phyloP scores from a whole-genome alignment of 805 yeast genomes.

The Maudiozyma saulgeensis region DNA sequence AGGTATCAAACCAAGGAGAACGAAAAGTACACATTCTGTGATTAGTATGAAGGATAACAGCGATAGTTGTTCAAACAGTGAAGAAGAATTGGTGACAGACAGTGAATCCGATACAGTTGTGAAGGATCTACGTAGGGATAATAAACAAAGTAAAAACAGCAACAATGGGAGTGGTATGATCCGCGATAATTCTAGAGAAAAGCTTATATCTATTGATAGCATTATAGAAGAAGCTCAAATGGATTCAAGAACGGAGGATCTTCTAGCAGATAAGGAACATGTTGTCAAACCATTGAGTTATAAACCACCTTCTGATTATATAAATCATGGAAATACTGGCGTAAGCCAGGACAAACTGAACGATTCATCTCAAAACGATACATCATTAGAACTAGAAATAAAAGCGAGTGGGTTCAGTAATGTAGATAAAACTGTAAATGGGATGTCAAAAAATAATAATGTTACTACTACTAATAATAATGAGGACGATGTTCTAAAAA shows the following conservation, averaged over 20 bases:
- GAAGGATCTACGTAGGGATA: background rate
- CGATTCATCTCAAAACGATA: background rate
- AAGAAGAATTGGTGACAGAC: constrained; percentile 34
- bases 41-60: constrained; percentile 18
- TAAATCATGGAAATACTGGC: background rate
- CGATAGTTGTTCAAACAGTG: constrained; percentile 10
- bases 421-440: background rate
- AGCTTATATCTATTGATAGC: constrained; percentile 31
- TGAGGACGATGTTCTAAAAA: background rate
- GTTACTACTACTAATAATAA: background rate
- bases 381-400: background rate
- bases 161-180: background rate
- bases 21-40: constrained; percentile 23
- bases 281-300: constrained; percentile 12
- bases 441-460: background rate
- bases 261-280: background rate
- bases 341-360: background rate
- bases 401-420: background rate
- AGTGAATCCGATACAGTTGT: constrained; percentile 24
- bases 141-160: constrained; percentile 9
- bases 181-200: constrained; percentile 25
- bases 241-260: background rate
- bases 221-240: constrained; percentile 3
- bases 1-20: constrained; percentile 24
- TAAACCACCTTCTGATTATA: constrained; percentile 7